These are phyloP conservation scores for Gyromitra esculenta DNA, from an alignment of 2,329 filamentous ascomycete genomes.

Conservation along the genomic window DNA sequence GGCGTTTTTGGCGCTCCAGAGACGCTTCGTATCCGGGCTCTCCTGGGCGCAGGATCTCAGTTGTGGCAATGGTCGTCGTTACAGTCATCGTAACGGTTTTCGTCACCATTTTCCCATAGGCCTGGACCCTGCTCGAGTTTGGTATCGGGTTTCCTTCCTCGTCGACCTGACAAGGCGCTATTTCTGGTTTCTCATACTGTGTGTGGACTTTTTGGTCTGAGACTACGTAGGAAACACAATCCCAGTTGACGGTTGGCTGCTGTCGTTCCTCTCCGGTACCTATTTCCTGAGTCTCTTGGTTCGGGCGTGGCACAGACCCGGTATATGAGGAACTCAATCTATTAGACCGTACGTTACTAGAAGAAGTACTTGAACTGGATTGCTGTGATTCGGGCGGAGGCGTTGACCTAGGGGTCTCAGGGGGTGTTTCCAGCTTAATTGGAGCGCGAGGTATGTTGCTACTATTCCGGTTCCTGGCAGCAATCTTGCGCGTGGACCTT, in stretches of 20 bases:
- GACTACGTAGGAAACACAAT: constrained; percentile 56
- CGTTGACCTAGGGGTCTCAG: constrained; percentile 32
- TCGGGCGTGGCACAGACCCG: constrained; percentile 33
- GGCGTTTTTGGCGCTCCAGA: constrained; percentile 55
- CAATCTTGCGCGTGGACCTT: constrained; percentile 22
- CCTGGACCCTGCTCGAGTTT: constrained; percentile 39
- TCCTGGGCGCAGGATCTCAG: constrained; percentile 56
- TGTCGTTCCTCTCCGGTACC: background rate
- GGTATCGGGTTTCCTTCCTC: constrained; percentile 31
- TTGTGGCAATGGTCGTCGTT: constrained; percentile 57
- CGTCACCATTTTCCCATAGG: constrained; percentile 57
- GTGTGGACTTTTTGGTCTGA: constrained; percentile 57
- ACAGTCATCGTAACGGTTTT: constrained; percentile 58
- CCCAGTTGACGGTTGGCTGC: constrained; percentile 57
- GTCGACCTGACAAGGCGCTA: constrained; percentile 45
- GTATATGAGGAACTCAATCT: constrained; percentile 42
- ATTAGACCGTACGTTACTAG: constrained; percentile 35
- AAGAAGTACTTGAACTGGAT: constrained; percentile 25
- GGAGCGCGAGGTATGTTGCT: background rate
- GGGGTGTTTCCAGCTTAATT: constrained; percentile 35
- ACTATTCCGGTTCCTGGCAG: constrained; percentile 8
- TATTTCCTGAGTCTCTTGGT: background rate
- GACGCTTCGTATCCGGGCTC: constrained; percentile 55
- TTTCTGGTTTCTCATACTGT: constrained; percentile 56
- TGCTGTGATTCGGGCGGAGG: constrained; percentile 12